Evolutionary conservation across 1,284 basidiomycete genomes (phyloP), one percentile per base, ranked within the genome.

Genomic region (Earliella scabrosa): DNA sequence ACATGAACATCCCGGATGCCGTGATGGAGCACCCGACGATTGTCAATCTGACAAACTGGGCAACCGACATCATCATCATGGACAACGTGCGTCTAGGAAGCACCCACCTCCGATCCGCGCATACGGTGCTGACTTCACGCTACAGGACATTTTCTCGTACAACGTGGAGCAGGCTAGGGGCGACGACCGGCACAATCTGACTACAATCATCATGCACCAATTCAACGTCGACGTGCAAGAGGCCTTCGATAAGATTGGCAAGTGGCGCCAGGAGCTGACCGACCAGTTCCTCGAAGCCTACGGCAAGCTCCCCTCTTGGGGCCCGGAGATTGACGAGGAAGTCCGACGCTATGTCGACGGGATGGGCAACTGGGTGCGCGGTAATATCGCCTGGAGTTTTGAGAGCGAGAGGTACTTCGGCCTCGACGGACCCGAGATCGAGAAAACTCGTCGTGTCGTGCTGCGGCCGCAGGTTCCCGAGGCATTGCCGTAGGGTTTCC

Each of bases 21-120:
- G 71, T 76, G 16, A 54, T 69, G 34, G 59, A 72, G 14, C 69
- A 77, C 58, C 74, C 74, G 2, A 56, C 65, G 44, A 63, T 76
- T 47, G 50, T 56, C 3, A 59, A 66, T 49, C 21, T 68, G 66
- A 51, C 63, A 52, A 26, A 56, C 60, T 50, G 61, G 54, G 35
- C 54, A 29, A 60, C 52, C 1, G 65, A 67, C 29, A 50, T 69
- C 23, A n/a, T 65, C 14, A 57, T 61, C 23, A 50, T 67, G n/a
- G 65, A 57, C 18, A 77, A 76, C 55, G 75, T 76, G 56, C 50
- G 73, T 66, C 20, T 24, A 1, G 5, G 10, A 16, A 3, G 2
- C 4, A 6, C 14, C 13, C 10, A 21, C 20, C n/a, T 21, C 20
- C n/a, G 5, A 10, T 5, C 6, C 21, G 16, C 5, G 10, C 7